Percentiles rank a stretch among this genome's conserved stretches.
Conservation (phyloP, 768 basidiomycete species). For the Flagelloscypha sp. region DNA sequence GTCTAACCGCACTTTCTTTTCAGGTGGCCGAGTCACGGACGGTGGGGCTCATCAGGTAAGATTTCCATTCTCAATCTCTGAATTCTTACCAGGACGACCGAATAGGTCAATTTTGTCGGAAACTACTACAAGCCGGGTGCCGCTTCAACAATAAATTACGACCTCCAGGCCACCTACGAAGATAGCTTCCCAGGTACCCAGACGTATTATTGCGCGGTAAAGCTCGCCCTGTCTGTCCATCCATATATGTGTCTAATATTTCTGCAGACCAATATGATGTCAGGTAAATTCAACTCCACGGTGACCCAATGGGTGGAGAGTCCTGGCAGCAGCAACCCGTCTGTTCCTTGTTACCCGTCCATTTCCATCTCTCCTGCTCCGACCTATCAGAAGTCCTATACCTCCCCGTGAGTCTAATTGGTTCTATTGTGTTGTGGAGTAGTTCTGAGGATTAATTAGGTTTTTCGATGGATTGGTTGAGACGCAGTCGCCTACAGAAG, state of each 20-base stretch:
- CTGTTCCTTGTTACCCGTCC: neutral
- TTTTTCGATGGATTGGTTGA: neutral
- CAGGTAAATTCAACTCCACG: conserved; percentile 1
- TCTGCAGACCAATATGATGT: conserved; percentile 1
- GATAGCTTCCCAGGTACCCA: neutral
- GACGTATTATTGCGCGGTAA: neutral
- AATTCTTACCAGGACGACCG: too few species aligned
- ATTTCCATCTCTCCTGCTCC: conserved; percentile 1
- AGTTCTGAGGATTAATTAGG: too few species aligned
- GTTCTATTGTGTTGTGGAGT: too few species aligned
- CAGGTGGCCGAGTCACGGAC: conserved; percentile 1
- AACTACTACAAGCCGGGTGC: conserved; percentile 1
- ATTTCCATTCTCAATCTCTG: too few species aligned
- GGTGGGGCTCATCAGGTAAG: neutral
- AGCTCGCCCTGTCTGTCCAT: too few species aligned
- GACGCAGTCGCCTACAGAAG: neutral
- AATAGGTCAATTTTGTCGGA: neutral
- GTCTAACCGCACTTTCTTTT: too few species aligned
- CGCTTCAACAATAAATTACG: neutral
- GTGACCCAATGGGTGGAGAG: too few species aligned
- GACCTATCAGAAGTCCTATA: neutral
- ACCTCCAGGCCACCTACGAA: neutral
- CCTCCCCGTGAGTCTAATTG: too few species aligned
- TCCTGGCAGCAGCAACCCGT: neutral
- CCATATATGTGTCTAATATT: too few species aligned